phyloP scores from a whole-genome alignment of 495 filamentous ascomycete species.

The Penicillium paxilli region DNA sequence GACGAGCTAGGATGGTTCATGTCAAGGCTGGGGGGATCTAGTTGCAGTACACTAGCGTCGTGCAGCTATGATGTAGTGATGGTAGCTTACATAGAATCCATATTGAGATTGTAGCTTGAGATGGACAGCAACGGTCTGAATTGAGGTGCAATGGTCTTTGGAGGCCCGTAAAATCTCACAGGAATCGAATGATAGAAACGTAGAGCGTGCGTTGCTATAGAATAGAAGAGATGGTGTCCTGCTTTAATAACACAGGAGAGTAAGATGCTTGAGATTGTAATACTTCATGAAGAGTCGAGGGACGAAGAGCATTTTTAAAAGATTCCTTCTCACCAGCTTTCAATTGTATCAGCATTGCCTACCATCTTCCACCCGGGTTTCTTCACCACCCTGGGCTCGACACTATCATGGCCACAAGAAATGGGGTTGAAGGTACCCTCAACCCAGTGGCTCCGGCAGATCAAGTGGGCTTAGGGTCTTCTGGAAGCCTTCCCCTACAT shows the following conservation, averaged over 20 bases:
- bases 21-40: not conserved
- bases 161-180: not conserved
- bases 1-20: not conserved
- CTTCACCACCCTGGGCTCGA: not conserved
- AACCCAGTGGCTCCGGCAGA: not conserved
- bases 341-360: not conserved
- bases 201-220: not conserved
- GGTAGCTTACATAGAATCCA: not conserved
- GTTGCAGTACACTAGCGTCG: not conserved
- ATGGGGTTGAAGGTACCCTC: not conserved
- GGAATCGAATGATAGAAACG: not conserved
- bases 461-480: too few relatives aligned
- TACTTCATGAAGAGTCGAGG: not conserved
- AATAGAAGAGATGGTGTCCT: not conserved
- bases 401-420: not conserved
- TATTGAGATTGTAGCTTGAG: not conserved
- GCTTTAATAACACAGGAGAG: not conserved
- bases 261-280: not conserved
- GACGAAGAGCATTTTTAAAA: not conserved
- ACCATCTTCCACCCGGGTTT: not conserved
- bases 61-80: not conserved
- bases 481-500: too few relatives aligned
- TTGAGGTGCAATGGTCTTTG: not conserved
- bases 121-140: not conserved
- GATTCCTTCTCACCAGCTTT: not conserved